These are phyloP conservation scores for Oryza australiensis DNA, from an alignment of 176 grass and related monocot genomes.

Conservation along the genomic window DNA sequence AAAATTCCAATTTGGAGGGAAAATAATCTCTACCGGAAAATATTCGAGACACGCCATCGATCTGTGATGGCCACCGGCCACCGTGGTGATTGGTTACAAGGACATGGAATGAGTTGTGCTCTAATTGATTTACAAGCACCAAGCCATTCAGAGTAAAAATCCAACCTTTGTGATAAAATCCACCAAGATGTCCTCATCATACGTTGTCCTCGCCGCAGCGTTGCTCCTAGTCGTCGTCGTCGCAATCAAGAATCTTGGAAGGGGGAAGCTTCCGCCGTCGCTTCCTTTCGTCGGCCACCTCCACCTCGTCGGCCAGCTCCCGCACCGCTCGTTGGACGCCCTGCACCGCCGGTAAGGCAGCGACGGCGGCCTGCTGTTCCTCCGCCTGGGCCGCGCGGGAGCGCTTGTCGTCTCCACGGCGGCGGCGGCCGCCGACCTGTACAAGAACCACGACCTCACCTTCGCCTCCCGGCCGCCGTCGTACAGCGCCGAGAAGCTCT, in stretches of 20 bases:
- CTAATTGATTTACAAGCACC: not conserved
- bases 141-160: not conserved
- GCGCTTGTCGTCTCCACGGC: conserved; percentile 41
- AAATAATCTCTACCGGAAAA: not conserved
- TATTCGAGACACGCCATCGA: not conserved
- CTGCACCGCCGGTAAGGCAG: conserved; percentile 35
- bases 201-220: not conserved
- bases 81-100: not conserved
- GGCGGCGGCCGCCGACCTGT: conserved; percentile 39
- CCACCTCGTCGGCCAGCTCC: conserved; percentile 19
- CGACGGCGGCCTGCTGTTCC: conserved; percentile 21
- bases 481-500: conserved; percentile 10
- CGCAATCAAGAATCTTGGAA: not conserved
- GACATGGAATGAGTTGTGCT: not conserved
- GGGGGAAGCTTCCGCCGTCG: conserved; percentile 37
- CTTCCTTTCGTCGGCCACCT: conserved; percentile 53
- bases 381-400: conserved; percentile 21
- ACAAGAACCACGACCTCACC: conserved; percentile 44
- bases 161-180: not conserved
- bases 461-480: conserved; percentile 42
- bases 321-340: conserved; percentile 37
- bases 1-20: not conserved
- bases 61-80: not conserved
- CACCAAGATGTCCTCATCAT: not conserved
- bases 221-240: not conserved